phyloP scores from a whole-genome alignment of 179 eudicot genomes.

The Nepenthes alata region DNA sequence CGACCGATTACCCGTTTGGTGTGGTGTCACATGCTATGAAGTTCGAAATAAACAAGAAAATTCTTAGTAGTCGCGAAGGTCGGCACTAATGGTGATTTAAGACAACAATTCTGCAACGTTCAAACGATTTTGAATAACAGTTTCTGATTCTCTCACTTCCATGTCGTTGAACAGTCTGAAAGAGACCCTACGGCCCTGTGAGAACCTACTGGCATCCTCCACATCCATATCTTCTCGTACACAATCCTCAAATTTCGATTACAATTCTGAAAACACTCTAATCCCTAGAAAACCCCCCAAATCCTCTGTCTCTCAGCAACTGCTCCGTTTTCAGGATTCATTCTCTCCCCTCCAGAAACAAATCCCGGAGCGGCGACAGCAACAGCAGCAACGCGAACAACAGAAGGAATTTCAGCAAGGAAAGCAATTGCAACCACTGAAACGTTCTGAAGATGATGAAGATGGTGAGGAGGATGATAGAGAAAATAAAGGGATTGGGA shows the following conservation, averaged over 20 bases:
- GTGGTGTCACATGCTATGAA: too few species aligned
- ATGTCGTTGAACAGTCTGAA: slow-evolving; percentile 59
- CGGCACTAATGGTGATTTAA: too few species aligned
- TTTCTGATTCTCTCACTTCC: slow-evolving; percentile 3
- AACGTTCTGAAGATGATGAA: slow-evolving; percentile 7
- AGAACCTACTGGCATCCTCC: slow-evolving; percentile 14
- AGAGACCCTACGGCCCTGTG: slow-evolving; percentile 55
- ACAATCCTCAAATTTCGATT: slow-evolving; percentile 16
- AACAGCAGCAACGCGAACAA: neutral
- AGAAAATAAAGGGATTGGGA: slow-evolving; percentile 18
- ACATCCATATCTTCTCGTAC: slow-evolving; percentile 15
- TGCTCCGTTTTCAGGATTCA: slow-evolving; percentile 45
- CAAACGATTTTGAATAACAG: slow-evolving; percentile 3
- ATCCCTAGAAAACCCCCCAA: slow-evolving; percentile 69
- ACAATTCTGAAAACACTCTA: slow-evolving; percentile 10
- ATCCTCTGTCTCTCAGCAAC: slow-evolving; percentile 64
- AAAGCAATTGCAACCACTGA: slow-evolving; percentile 7
- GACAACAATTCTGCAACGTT: neutral
- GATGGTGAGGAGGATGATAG: slow-evolving; percentile 20
- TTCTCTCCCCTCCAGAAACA: slow-evolving; percentile 17
- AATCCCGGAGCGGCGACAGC: neutral
- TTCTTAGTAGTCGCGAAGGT: too few species aligned
- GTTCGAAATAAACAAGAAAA: too few species aligned
- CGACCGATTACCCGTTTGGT: too few species aligned
- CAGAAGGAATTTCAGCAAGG: slow-evolving; percentile 3